phyloP scores from a whole-genome alignment of 2,329 filamentous ascomycete species.

The Fusarium solani-melongenae region DNA sequence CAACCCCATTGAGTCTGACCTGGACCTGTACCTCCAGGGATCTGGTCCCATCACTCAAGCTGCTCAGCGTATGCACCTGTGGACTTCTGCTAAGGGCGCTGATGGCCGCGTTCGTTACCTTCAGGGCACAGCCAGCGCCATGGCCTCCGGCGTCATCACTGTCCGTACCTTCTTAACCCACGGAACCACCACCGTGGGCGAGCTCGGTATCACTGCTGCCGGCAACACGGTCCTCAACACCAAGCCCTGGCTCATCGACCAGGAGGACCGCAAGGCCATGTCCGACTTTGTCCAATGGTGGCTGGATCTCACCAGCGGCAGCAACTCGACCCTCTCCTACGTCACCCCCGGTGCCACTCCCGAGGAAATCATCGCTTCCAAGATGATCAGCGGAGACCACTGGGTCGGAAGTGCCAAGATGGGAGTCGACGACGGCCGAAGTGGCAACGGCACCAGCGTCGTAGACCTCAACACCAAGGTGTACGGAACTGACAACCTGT shows the following conservation, averaged over 20 bases:
- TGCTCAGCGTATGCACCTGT: slow-evolving; percentile 43
- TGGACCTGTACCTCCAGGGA: slow-evolving; percentile 41
- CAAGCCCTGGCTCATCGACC: slow-evolving; percentile 43
- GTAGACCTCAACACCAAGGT: slow-evolving; percentile 68
- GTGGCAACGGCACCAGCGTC: slow-evolving; percentile 59
- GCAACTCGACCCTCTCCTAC: slow-evolving; percentile 38
- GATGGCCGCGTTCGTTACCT: slow-evolving; percentile 39
- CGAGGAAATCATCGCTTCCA: slow-evolving; percentile 31
- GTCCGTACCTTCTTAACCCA: slow-evolving; percentile 40
- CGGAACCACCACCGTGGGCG: slow-evolving; percentile 37
- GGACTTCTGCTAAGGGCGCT: slow-evolving; percentile 39
- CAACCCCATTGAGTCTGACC: slow-evolving; percentile 22
- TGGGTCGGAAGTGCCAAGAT: slow-evolving; percentile 50
- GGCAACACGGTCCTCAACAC: slow-evolving; percentile 44
- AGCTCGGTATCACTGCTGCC: slow-evolving; percentile 37
- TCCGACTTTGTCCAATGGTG: slow-evolving; percentile 40
- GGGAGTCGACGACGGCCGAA: slow-evolving; percentile 61
- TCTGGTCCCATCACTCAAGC: slow-evolving; percentile 43
- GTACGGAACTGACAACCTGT: slow-evolving; percentile 70
- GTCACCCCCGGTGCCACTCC: slow-evolving; percentile 37
- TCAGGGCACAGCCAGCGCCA: slow-evolving; percentile 41
- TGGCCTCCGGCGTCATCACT: slow-evolving; percentile 38
- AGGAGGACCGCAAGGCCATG: slow-evolving; percentile 41
- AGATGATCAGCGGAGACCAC: slow-evolving; percentile 44
- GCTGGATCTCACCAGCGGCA: slow-evolving; percentile 32